Evolutionary conservation across 345 rosid species (phyloP), one percentile per base, ranked within the genome.

Genomic region (Aegle marmelos): DNA sequence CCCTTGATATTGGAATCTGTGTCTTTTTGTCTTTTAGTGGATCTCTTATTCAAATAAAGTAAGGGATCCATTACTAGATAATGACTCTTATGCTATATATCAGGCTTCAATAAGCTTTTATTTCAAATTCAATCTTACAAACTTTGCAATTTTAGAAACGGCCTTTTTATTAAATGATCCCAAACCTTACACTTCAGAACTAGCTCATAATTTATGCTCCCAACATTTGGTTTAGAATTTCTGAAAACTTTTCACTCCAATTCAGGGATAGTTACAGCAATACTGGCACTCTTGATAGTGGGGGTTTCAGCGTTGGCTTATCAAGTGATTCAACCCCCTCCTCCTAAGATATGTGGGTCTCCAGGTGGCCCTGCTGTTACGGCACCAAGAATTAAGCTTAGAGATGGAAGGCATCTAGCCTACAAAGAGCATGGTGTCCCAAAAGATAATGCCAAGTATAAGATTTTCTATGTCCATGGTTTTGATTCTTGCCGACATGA

Each of bases 401-500:
- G 86, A 86, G 90, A 89, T 78, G 90, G 95, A 75, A 91, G 95
- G 64, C 83, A 88, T 66, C 79, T 91, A n/a, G 89, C 91, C 33
- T 89, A 88, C 76, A 83, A 77, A 81, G 95, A 91, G 34, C 68
- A 84, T 21, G 93, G 95, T 71, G 82, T 86, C 63, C 89, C 89
- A 0, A 87, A 70, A 84, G 84, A 85, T 24, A 61, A 57, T n/a
- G 92, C 95, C 79, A 83, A 75, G 34, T 70, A 73, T 75, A 90
- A 82, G 78, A 78, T 90, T 73, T 75, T 91, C 9, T 83, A 54
- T 36, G 82, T 87, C 39, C 93, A 88, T 64, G 92, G 90, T 10
- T 81, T 87, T 21, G 88, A 79, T 73, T 82, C 86, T 73, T 83
- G 87, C 68, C 85, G 92, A 68, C 87, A 82, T 77, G 86, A 87